These are phyloP conservation scores for Orbilia javanica DNA, from an alignment of 2,329 filamentous ascomycete species.

Conservation along the genomic window DNA sequence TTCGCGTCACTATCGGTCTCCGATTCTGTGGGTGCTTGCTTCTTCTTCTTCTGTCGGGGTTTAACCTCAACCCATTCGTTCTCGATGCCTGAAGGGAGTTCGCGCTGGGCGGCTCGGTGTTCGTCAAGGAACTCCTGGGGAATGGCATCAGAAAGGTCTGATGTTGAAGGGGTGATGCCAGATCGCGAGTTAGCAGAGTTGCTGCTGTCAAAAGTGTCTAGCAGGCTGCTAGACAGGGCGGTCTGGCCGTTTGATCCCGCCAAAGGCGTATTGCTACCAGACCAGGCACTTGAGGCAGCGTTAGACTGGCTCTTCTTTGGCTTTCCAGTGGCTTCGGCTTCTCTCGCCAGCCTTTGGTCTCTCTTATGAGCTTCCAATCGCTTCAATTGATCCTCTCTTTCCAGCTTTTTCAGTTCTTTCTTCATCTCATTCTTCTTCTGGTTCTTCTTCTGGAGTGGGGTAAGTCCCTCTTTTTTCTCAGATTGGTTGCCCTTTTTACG, in stretches of 20 bases:
- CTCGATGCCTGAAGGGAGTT: constrained; percentile 35
- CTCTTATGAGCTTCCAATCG: constrained; percentile 51
- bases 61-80: constrained; percentile 58
- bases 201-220: constrained; percentile 55
- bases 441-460: constrained; percentile 56
- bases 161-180: constrained; percentile 46
- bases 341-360: constrained; percentile 51
- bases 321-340: constrained; percentile 44
- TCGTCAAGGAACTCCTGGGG: constrained; percentile 44
- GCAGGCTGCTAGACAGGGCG: constrained; percentile 11
- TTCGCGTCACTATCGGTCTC: constrained; percentile 56
- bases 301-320: constrained; percentile 39
- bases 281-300: constrained; percentile 40
- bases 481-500: constrained; percentile 51
- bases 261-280: constrained; percentile 52
- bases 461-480: constrained; percentile 45
- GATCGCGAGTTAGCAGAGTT: constrained; percentile 48
- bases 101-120: constrained; percentile 39
- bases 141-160: constrained; percentile 49
- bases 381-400: constrained; percentile 53
- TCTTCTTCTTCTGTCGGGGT: constrained; percentile 56
- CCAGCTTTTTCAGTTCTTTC: constrained; percentile 53
- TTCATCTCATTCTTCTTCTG: constrained; percentile 56
- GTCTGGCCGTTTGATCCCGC: constrained; percentile 23
- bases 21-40: constrained; percentile 48